Base-by-base conservation (phyloP, 2,329 filamentous ascomycete species). In the Huntiella abstrusa region DNA sequence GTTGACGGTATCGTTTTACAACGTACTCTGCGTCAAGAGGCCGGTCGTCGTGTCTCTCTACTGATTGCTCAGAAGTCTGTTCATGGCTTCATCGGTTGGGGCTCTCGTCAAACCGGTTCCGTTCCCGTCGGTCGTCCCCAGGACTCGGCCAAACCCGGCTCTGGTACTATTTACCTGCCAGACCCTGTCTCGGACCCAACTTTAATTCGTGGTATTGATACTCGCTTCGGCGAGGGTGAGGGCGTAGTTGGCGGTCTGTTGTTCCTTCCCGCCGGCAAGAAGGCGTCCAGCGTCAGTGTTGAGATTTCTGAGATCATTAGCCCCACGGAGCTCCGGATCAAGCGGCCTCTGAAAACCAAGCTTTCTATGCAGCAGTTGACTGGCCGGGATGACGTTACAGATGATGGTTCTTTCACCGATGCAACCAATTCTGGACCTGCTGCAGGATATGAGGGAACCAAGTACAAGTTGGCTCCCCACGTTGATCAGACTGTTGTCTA, bases 1-100 rank as follows among this genome's bases (percentile, higher is more conserved):
- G 87, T 96, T 58, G 91, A 98, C 58, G 88, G 86, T 46, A 72
- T 98, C 44, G 82, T 96, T 54, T 73, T 98, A 45, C 92, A 94
- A 75, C 80, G 87, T 53, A 85, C 86, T 11, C 75, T 96, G 49
- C 82, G 84, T 53, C 80, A 75, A 58, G 87, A 95, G 65, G 81
- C 86, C 46, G 78, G 81, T 53, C 83, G 91, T 54, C 83, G 91
- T 46, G 84, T 94, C 49, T 85, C 86, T 45, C 87, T 93, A 57
- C 74, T 98, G 43, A 91, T 94, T 51, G 91, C 91, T 16, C 87
- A 92, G 55, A 96, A 95, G 60, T 95, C 87, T 2, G 92, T 96
- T 64, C 77, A 84, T 56, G 78, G 88, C 59, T 93, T 96, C 58
- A 86, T 98, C 56, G 91, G 91, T 37, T 80, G 80, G 67, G 73